These are phyloP conservation scores for Sanguinoderma infundibulare DNA, from an alignment of 1,284 basidiomycete species.

Conservation along the genomic window DNA sequence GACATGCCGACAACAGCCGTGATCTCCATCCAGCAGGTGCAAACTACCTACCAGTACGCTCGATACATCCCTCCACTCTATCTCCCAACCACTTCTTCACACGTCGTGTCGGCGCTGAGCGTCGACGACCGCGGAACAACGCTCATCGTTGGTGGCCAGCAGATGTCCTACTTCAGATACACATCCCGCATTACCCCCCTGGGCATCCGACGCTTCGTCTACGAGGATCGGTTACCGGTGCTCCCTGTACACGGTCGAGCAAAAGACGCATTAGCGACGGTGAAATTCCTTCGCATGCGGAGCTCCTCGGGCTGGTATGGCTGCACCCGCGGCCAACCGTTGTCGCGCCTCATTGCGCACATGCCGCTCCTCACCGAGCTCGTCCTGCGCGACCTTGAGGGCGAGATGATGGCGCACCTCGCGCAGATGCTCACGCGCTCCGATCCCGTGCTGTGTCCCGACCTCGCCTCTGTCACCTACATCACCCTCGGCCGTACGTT, in stretches of 20 bases:
- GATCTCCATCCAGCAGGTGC: not conserved
- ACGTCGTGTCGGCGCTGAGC: not conserved
- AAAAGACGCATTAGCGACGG: not conserved
- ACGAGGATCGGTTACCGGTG: too few relatives aligned
- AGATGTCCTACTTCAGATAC: not conserved
- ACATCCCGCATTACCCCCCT: not conserved
- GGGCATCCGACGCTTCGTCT: not conserved
- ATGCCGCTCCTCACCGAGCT: conserved; percentile 2
- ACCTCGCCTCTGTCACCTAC: conserved; percentile 1
- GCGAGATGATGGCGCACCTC: not conserved
- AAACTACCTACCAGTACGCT: not conserved
- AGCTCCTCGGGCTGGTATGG: not conserved
- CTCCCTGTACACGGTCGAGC: too few relatives aligned
- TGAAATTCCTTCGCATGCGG: not conserved
- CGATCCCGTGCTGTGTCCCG: not conserved
- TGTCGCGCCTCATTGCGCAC: not conserved
- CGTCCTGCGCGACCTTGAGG: conserved; percentile 4
- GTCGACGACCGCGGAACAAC: not conserved
- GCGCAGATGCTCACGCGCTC: not conserved
- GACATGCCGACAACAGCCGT: not conserved
- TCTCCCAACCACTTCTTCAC: not conserved
- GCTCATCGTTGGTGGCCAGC: not conserved
- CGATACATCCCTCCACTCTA: not conserved
- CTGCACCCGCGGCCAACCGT: not conserved
- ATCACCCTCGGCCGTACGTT: not conserved